Evolutionary conservation across 2,329 filamentous ascomycete genomes (phyloP).

Genomic region (Pseudopyricularia javanii): DNA sequence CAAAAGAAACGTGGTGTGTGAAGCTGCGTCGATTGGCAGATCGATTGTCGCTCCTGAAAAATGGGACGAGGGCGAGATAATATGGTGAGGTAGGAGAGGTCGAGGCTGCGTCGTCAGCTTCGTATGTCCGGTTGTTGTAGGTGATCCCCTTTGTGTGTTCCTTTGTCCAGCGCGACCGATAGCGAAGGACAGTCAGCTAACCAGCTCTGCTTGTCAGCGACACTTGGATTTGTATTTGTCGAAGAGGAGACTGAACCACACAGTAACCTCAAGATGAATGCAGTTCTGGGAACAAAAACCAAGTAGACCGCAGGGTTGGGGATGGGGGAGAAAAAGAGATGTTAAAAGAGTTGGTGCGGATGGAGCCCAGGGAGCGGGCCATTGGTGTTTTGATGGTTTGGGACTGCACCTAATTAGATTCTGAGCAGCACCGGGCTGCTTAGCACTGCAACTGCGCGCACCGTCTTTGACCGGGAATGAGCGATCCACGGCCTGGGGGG

Average conservation of each 20-base stretch:
- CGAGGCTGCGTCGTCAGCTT: neutral
- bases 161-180: neutral
- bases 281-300: no score
- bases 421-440: no score
- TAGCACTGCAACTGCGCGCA: neutral
- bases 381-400: neutral
- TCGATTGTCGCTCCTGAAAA: neutral
- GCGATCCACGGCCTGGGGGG: neutral
- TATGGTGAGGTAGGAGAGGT: neutral
- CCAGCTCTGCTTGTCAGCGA: slow-evolving; percentile 3
- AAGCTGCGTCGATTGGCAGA: neutral
- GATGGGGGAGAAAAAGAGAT: neutral
- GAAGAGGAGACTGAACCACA: neutral
- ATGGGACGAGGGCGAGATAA: neutral
- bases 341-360: neutral
- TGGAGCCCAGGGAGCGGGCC: neutral
- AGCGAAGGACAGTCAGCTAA: slow-evolving; percentile 1
- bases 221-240: neutral
- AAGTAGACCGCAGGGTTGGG: neutral
- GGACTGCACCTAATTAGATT: neutral
- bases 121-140: neutral
- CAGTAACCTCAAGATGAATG: neutral
- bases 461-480: neutral
- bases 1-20: neutral
- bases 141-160: slow-evolving; percentile 1